Evolutionary conservation across 768 basidiomycete species (phyloP), one percentile per base, ranked within the genome.

Genomic region (Phanerochaete sordida): DNA sequence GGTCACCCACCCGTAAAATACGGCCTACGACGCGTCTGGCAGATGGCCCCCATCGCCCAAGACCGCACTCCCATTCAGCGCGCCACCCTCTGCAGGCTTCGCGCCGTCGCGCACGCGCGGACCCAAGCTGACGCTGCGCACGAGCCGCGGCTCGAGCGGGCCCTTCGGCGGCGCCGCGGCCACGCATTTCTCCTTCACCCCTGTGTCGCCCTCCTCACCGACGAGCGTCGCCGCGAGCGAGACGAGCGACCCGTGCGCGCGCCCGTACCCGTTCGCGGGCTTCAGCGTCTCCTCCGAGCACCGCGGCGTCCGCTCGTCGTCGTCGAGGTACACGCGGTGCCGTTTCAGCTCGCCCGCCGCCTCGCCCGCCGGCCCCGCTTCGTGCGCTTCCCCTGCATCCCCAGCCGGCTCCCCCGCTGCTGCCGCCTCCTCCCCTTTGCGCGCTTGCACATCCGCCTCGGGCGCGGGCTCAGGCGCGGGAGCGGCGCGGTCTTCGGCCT

Each of bases 281-380:
- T 57, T 64, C 26, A 64, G 46, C 27, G 62, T 64, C 59, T 64
- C 62, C 56, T 64, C 62, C 55, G 62, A 64, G 39, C 58, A 56
- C 8, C 53, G 33, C 35, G 53, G 53, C 21, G 53, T 54, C 7
- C 46, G 56, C 24, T 48, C 46, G 44, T 54, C 37, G 33, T 54
- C 53, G 21, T 54, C 53, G 13, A 48, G 23, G 44, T 57, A 46
- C 21, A 45, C 44, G 8, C 45, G 13, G n/a, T 57, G 56, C 21
- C 51, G 27, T 19, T 4, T 19, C 26, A 28, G 3, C 26, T 24
- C 19, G 49, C 39, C 28, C 35, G 26, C 39, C 2, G n/a, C 37
- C 9, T 39, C 33, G 7, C 23, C 9, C 24, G 33, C 21, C 19
- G 51, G 23, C 19, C 8, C 31, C 5, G n/a, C 31, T 19, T n/a